Base-by-base conservation (phyloP, 2,329 filamentous ascomycete genomes). In the Phialophora tarda region DNA sequence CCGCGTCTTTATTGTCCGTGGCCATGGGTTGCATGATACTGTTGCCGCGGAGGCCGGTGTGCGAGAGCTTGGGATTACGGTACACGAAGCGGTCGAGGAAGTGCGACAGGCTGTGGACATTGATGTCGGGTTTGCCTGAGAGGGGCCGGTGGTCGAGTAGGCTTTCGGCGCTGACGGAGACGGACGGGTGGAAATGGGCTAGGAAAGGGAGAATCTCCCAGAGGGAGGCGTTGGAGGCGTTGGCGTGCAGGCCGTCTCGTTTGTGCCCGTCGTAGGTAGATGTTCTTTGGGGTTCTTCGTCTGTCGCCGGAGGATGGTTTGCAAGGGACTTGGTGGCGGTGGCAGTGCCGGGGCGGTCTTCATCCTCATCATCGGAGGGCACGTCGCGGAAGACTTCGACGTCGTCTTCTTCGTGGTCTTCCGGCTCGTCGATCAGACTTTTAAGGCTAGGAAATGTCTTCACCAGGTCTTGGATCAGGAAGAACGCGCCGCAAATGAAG, bases 41-140 rank as follows among this genome's bases (percentile, higher is more conserved):
- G 30, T 86, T 85, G 58, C 96, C 96, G 70, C 91, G 91, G 32
- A 87, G 83, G 34, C 82, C 78, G 59, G 86, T 83, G 23, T 79
- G 77, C 3, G 88, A 73, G 6, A 78, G 82, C 83, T 97, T 97
- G 68, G 94, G 89, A 73, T 95, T 97, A 72, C 92, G 90, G 84
- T 98, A 99, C n/a, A 97, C 92, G 78, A 99, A 99, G 73, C 96
- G 93, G 80, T 99, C 95, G 65, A 99, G 84, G 84, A 99, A 99
- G 77, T 96, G 91, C 75, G 95, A 95, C 57, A 99, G 85, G 1
- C 92, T 95, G 77, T 98, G 94, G 65, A 92, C 89, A 17, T 91
- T 89, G 59, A 97, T 84, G 73, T 99, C 95, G 0, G 95, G 93
- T 78, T 98, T 98, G 69, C 91, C 88, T 67, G 91, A 89, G 77